phyloP scores from a whole-genome alignment of 2,329 filamentous ascomycete species.

The Aspergillus sp. region DNA sequence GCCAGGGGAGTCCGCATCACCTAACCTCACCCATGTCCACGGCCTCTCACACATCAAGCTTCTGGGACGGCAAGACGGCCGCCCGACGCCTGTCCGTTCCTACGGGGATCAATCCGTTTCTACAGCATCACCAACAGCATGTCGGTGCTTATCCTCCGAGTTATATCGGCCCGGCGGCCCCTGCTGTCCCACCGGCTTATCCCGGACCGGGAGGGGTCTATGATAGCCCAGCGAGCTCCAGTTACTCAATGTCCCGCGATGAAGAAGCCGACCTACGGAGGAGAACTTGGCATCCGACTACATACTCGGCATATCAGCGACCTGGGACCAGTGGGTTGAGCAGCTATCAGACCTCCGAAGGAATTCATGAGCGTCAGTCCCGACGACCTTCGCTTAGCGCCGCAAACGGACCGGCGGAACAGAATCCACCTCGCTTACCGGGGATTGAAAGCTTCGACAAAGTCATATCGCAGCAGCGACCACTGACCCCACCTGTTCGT shows the following conservation, averaged over 20 bases:
- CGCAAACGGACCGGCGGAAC: slow-evolving; percentile 45
- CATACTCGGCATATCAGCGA: slow-evolving; percentile 54
- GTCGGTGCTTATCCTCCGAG: slow-evolving; percentile 49
- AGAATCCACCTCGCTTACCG: slow-evolving; percentile 60
- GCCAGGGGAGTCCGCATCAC: slow-evolving; percentile 61
- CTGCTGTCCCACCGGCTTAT: slow-evolving; percentile 23
- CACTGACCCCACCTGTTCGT: slow-evolving; percentile 55
- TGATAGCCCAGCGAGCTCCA: slow-evolving; percentile 60
- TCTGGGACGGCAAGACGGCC: slow-evolving; percentile 62
- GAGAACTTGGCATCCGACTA: slow-evolving; percentile 79
- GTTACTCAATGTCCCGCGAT: slow-evolving; percentile 39
- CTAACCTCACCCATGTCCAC: slow-evolving; percentile 69
- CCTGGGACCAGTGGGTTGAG: slow-evolving; percentile 65
- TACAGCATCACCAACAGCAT: slow-evolving; percentile 56
- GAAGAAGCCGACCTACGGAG: slow-evolving; percentile 69
- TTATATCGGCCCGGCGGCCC: slow-evolving; percentile 46
- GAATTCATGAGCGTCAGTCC: slow-evolving; percentile 47
- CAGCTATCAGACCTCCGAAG: slow-evolving; percentile 63
- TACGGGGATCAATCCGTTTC: slow-evolving; percentile 65
- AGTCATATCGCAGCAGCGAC: slow-evolving; percentile 51
- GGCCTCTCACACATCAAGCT: slow-evolving; percentile 61
- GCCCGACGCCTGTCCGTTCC: slow-evolving; percentile 75
- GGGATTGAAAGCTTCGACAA: slow-evolving; percentile 90
- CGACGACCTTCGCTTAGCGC: slow-evolving; percentile 13
- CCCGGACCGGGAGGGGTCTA: slow-evolving; percentile 54